Percentiles rank a stretch among this genome's conserved stretches.
Evolutionary conservation across 2,329 filamentous ascomycete genomes (phyloP).

Genomic region (Seiridium unicorne): DNA sequence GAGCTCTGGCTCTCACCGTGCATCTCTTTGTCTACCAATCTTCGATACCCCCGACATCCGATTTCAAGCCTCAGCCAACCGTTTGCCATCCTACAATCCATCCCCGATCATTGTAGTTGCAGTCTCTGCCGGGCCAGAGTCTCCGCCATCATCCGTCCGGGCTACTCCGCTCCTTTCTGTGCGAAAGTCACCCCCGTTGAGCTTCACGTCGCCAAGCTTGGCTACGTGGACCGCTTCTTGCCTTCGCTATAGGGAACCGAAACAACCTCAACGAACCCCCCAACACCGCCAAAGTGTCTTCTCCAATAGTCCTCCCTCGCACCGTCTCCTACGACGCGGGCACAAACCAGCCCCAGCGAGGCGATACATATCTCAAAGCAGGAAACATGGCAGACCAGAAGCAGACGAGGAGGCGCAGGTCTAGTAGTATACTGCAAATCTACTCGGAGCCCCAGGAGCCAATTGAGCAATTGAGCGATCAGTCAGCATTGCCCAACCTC

Average conservation of each 20-base stretch:
- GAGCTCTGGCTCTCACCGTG: background rate
- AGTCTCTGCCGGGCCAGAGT: too few species aligned
- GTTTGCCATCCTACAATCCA: background rate
- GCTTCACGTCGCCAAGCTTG: background rate
- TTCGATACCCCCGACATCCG: background rate
- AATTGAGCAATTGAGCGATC: conserved; percentile 95
- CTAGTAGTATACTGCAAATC: conserved; percentile 88
- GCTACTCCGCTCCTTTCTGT: background rate
- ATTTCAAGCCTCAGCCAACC: background rate
- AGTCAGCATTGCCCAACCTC: conserved; percentile 88
- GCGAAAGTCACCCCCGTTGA: background rate
- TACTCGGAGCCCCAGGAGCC: conserved; percentile 97
- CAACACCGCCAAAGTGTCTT: conserved; percentile 96
- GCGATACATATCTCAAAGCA: conserved; percentile 48
- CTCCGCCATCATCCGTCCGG: background rate
- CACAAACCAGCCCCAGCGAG: conserved; percentile 65
- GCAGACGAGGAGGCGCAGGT: conserved; percentile 80
- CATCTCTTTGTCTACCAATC: background rate
- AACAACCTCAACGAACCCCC: conserved; percentile 24
- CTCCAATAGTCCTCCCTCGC: conserved; percentile 80
- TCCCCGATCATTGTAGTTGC: too few species aligned
- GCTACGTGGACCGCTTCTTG: conserved; percentile 7
- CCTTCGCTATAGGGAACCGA: conserved; percentile 6
- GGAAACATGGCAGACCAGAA: conserved; percentile 57
- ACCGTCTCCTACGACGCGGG: conserved; percentile 90